phyloP scores from a whole-genome alignment of 768 basidiomycete genomes.

The Gyrodon lividus region DNA sequence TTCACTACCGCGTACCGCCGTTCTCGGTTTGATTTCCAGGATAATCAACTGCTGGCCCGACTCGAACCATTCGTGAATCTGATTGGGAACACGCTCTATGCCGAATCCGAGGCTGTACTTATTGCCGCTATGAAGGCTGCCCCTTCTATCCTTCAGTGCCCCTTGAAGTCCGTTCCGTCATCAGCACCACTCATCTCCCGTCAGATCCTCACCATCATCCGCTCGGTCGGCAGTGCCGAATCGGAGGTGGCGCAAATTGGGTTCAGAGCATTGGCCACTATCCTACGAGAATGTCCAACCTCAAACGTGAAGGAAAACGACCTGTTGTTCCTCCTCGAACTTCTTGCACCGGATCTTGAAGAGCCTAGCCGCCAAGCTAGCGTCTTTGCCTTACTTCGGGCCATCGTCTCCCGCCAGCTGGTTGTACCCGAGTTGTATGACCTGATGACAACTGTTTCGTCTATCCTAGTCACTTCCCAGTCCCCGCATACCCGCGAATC shows the following conservation, averaged over 20 bases:
- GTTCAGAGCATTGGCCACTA: constrained; percentile 78
- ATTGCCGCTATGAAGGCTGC: constrained; percentile 75
- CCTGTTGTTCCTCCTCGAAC: constrained; percentile 79
- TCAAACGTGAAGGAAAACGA: constrained; percentile 89
- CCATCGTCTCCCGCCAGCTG: constrained; percentile 87
- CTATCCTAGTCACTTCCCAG: constrained; percentile 92
- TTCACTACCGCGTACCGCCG: constrained; percentile 86
- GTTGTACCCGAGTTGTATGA: constrained; percentile 97
- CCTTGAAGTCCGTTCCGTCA: constrained; percentile 68
- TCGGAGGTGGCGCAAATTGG: constrained; percentile 88
- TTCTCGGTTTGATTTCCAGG: constrained; percentile 81
- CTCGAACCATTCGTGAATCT: constrained; percentile 83
- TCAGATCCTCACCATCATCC: constrained; percentile 82
- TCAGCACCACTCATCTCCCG: constrained; percentile 80
- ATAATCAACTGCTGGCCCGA: constrained; percentile 70
- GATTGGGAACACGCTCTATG: constrained; percentile 92
- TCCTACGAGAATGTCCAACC: constrained; percentile 85
- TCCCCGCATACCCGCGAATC: constrained; percentile 88
- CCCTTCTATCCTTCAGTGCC: constrained; percentile 80
- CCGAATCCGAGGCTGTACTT: constrained; percentile 72
- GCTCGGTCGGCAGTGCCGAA: constrained; percentile 80
- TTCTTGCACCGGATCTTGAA: constrained; percentile 87
- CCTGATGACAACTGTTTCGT: constrained; percentile 88
- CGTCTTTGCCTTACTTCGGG: constrained; percentile 85
- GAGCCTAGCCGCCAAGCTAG: constrained; percentile 82